A percentile compares a stretch with the other conserved stretches of the same genome.
Evolutionary conservation across 305 asterid species (phyloP).

Genomic region (Fraxinus ornus): DNA sequence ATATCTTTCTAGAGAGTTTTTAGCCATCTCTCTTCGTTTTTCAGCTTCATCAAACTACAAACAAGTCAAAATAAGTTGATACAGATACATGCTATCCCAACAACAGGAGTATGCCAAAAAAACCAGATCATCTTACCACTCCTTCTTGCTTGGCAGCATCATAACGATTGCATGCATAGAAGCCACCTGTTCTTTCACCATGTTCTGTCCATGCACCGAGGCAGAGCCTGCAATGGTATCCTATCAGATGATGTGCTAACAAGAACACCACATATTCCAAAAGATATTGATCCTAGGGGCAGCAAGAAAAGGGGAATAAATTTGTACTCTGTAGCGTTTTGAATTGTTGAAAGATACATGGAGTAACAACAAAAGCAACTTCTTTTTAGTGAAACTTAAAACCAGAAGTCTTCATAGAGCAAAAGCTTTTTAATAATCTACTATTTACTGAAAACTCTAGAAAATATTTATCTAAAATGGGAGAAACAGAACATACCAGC

Average conservation of each 20-base stretch:
- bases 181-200: slow-evolving; percentile 80
- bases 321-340: background rate
- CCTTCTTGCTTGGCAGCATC: slow-evolving; percentile 81
- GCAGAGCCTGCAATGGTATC: slow-evolving; percentile 71
- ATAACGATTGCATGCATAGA: slow-evolving; percentile 83
- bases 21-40: slow-evolving; percentile 97
- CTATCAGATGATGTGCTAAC: slow-evolving; percentile 30
- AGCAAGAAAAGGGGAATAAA: slow-evolving; percentile 5
- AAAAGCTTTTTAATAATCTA: slow-evolving; percentile 19
- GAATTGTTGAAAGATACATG: slow-evolving; percentile 13
- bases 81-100: slow-evolving; percentile 23
- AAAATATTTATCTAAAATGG: slow-evolving; percentile 10
- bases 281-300: slow-evolving; percentile 24
- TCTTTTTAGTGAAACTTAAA: background rate
- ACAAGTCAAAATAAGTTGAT: slow-evolving; percentile 26
- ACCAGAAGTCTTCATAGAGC: slow-evolving; percentile 1
- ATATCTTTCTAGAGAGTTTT: slow-evolving; percentile 88
- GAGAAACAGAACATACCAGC: slow-evolving; percentile 61
- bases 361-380: slow-evolving; percentile 1
- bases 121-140: slow-evolving; percentile 53
- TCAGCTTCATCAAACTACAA: slow-evolving; percentile 83
- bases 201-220: slow-evolving; percentile 90
- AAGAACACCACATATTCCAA: slow-evolving; percentile 15
- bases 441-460: background rate
- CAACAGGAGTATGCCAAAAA: slow-evolving; percentile 17